These are phyloP conservation scores for Crassisporium funariophilum DNA, from an alignment of 768 basidiomycete genomes.

Conservation along the genomic window DNA sequence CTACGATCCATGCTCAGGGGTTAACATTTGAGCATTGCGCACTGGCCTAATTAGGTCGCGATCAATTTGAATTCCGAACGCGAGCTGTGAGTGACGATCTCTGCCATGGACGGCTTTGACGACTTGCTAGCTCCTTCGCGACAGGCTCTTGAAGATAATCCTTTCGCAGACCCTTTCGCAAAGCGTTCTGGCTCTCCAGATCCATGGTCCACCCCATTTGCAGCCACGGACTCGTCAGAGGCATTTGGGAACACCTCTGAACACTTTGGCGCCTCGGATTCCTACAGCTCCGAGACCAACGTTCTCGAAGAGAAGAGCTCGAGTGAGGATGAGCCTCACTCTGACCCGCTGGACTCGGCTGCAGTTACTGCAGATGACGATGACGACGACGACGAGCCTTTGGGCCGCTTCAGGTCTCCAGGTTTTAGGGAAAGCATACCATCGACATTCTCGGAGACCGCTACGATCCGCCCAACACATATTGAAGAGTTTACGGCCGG, in stretches of 20 bases:
- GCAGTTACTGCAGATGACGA: conserved; percentile 29
- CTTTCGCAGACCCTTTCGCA: conserved; percentile 75
- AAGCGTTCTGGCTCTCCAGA: conserved; percentile 71
- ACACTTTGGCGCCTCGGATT: conserved; percentile 20
- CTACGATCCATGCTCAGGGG: too few relatives aligned
- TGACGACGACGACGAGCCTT: conserved; percentile 37
- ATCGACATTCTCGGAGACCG: conserved; percentile 42
- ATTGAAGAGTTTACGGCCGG: conserved; percentile 19
- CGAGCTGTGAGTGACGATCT: too few relatives aligned
- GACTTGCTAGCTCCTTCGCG: conserved; percentile 68
- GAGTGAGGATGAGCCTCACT: conserved; percentile 12
- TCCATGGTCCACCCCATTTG: conserved; percentile 71
- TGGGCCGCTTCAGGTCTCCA: conserved; percentile 37
- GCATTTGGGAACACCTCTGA: conserved; percentile 27
- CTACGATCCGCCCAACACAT: conserved; percentile 41
- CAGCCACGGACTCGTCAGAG: conserved; percentile 32
- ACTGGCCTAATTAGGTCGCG: too few relatives aligned
- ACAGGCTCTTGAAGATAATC: conserved; percentile 68
- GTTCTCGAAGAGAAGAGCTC: conserved; percentile 24
- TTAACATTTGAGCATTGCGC: too few relatives aligned
- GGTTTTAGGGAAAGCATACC: conserved; percentile 58
- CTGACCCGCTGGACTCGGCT: conserved; percentile 39
- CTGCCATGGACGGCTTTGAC: conserved; percentile 74
- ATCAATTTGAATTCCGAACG: too few relatives aligned
- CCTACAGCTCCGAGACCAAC: conserved; percentile 25